A percentile compares a stretch with the other conserved stretches of the same genome.
phyloP scores from a whole-genome alignment of 108 stramenopile species.

The Nitzschia palea region DNA sequence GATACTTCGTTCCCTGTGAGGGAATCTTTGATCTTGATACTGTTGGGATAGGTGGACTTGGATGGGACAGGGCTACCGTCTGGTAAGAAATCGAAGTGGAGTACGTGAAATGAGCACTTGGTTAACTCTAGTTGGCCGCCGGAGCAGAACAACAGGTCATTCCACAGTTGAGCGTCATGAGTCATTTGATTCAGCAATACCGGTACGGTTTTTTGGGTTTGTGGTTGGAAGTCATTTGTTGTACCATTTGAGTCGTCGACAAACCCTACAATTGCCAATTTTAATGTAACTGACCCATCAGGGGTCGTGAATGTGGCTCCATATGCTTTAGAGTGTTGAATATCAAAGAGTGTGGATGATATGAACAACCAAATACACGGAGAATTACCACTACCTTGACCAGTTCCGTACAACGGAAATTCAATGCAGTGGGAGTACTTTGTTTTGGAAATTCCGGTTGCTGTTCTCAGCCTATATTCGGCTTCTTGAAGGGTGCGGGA shows the following conservation, averaged over 20 bases:
- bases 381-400: slow-evolving; percentile 3
- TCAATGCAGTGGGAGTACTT: not conserved
- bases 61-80: not conserved
- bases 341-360: not conserved
- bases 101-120: not conserved
- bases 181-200: too few relatives aligned
- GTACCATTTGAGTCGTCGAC: not conserved
- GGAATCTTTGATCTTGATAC: not conserved
- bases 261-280: not conserved
- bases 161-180: too few relatives aligned
- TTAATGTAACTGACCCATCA: not conserved
- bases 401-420: slow-evolving; percentile 1
- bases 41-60: not conserved
- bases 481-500: not conserved
- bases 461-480: not conserved
- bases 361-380: slow-evolving; percentile 2
- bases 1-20: not conserved
- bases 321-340: not conserved
- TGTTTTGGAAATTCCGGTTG: not conserved
- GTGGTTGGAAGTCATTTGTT: not conserved
- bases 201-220: too few relatives aligned
- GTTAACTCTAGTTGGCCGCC: not conserved
- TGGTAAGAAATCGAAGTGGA: not conserved
- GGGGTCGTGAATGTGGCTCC: not conserved
- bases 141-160: not conserved